phyloP scores from a whole-genome alignment of 2,329 filamentous ascomycete species.

The Geosmithia putterillii region DNA sequence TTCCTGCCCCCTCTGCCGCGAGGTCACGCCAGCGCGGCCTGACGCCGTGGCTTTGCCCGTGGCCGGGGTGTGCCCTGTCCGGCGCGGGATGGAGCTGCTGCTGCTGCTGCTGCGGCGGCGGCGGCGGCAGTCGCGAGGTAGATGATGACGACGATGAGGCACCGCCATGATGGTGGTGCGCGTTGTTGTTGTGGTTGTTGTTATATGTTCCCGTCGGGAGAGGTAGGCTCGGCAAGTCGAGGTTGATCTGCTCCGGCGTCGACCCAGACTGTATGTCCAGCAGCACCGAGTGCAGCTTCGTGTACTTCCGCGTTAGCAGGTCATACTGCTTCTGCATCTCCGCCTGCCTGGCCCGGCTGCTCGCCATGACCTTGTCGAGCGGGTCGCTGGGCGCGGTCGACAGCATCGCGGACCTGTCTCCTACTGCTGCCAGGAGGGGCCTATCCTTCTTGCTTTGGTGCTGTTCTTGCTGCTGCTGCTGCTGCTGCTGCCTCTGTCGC shows the following conservation, averaged over 20 bases:
- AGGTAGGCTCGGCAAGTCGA: constrained; percentile 17
- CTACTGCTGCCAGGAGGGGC: no score
- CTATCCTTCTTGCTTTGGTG: no score
- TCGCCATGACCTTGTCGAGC: constrained; percentile 32
- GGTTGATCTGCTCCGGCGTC: constrained; percentile 8
- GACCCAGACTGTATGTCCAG: constrained; percentile 30
- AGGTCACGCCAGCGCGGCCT: constrained; percentile 25
- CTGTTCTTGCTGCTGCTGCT: background rate
- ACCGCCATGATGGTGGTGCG: no score
- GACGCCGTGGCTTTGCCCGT: no score
- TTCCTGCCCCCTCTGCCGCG: constrained; percentile 31
- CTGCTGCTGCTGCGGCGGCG: no score
- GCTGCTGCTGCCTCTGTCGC: constrained; percentile 15
- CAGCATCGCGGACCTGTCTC: no score
- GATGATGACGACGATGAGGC: background rate
- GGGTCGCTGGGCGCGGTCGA: no score
- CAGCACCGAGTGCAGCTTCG: constrained; percentile 34
- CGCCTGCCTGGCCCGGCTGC: constrained; percentile 38
- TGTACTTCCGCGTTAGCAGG: constrained; percentile 38
- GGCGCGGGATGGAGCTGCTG: no score
- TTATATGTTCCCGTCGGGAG: constrained; percentile 9
- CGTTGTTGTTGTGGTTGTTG: background rate
- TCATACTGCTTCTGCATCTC: constrained; percentile 40
- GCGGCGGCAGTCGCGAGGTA: background rate
- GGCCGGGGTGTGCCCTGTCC: no score